A percentile compares a stretch with the other conserved stretches of the same genome.
phyloP scores from a whole-genome alignment of 306 rosid genomes.

The Carpinus fangiana region DNA sequence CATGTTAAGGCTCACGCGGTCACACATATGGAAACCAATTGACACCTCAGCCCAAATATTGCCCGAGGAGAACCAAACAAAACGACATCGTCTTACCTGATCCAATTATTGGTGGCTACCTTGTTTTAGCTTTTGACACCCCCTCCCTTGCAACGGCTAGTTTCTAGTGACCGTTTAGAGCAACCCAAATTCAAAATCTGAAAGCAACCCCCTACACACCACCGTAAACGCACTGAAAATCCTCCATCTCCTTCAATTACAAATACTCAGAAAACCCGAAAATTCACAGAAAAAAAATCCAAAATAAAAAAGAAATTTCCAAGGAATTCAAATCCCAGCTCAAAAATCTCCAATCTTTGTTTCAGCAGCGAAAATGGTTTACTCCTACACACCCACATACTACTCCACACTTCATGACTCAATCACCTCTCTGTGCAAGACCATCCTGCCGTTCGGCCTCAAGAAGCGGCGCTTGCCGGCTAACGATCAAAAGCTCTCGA shows the following conservation, averaged over 20 bases:
- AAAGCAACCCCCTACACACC: not conserved
- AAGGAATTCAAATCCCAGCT: constrained; percentile 11
- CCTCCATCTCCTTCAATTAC: constrained; percentile 1
- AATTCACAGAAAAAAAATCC: constrained; percentile 7
- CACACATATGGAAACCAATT: too few relatives aligned
- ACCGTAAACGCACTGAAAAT: not conserved
- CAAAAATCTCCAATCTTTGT: constrained; percentile 13
- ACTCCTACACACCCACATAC: constrained; percentile 81
- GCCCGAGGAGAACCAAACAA: too few relatives aligned
- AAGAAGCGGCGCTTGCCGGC: constrained; percentile 61
- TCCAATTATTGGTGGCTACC: not conserved
- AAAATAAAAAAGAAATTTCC: not conserved
- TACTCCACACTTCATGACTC: constrained; percentile 91
- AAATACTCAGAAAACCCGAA: constrained; percentile 19
- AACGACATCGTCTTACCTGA: not conserved
- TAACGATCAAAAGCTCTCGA: constrained; percentile 49
- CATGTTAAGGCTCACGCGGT: too few relatives aligned
- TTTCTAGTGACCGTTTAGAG: constrained; percentile 56
- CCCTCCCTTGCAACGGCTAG: constrained; percentile 54
- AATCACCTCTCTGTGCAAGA: constrained; percentile 74
- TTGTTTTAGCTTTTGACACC: not conserved
- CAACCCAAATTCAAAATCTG: constrained; percentile 41
- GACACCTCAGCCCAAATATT: too few relatives aligned
- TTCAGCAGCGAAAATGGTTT: constrained; percentile 54
- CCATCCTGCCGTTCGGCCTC: constrained; percentile 79